Evolutionary conservation across 1,284 basidiomycete genomes (phyloP), one percentile per base, ranked within the genome.

Genomic region (Tranzscheliella williamsii): DNA sequence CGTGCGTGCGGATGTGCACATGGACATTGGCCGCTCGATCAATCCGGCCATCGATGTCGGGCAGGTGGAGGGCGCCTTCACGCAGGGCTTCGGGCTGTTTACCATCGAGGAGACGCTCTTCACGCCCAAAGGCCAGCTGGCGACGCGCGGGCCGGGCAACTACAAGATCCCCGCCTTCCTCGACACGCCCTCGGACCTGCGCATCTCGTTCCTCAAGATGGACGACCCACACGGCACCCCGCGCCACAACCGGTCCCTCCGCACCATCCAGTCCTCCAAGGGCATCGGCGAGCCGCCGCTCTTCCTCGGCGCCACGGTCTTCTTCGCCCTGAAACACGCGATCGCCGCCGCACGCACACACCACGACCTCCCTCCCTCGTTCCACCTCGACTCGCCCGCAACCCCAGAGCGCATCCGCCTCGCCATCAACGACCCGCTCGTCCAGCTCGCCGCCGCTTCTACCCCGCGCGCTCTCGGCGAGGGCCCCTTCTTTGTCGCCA

Each of bases 1-100:
- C 24, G 47, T 70, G 4, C 53, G 72, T 9, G 55, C 66, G 2
- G 73, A 76, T 44, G 55, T 76, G 24, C 63, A 70, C 30, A 76
- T 78, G 75, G 78, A 78, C 40, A 73, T 79, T 5, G 78, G 78
- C 4, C 64, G 75, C 2, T 72, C 65, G 24, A 65, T 79, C 63
- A 79, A 79, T 39, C 78, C 78, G 5, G 58, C 63, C 6, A 77
- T 79, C 41, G 78, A 79, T 44, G 73, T 75, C n/a, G 78, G 78
- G 9, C 78, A 79, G 54, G 74, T 79, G 36, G 73, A 75, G 42
- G 75, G 75, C 4, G 75, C 75, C 8, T 57, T 63, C 36, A 63
- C 61, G 30, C 67, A 65, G 62, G 67, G 49, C 24, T 62, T 63
- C 35, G 78, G 78, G 2, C 61, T 78, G 42, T 57, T 55, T 20